Evolutionary conservation across 768 basidiomycete species (phyloP).

Genomic region (Postia placenta): DNA sequence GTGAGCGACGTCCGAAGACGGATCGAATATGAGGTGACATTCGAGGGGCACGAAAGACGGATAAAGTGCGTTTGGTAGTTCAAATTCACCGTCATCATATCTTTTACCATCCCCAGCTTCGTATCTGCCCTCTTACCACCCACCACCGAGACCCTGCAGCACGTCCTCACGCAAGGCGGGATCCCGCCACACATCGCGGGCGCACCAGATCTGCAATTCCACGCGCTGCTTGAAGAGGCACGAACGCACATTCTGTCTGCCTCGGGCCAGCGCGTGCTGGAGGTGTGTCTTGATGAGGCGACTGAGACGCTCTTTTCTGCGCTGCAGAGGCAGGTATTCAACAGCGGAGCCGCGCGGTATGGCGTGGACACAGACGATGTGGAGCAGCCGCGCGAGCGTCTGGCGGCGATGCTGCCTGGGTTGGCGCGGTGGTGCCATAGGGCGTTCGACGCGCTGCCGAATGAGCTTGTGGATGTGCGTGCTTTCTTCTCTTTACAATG

Average conservation of each 20-base stretch:
- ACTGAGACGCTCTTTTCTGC: constrained; percentile 57
- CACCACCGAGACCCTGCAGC: constrained; percentile 62
- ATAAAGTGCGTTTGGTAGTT: constrained; percentile 38
- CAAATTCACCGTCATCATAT: constrained; percentile 1
- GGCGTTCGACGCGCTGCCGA: constrained; percentile 63
- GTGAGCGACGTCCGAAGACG: constrained; percentile 68
- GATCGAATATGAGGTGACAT: constrained; percentile 68
- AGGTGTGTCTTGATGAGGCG: constrained; percentile 66
- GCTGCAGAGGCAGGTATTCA: constrained; percentile 61
- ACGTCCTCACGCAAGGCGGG: constrained; percentile 66
- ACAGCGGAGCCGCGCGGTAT: constrained; percentile 8
- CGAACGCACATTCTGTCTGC: constrained; percentile 52
- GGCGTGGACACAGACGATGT: constrained; percentile 24
- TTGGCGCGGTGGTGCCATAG: constrained; percentile 73
- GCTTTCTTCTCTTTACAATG: background rate
- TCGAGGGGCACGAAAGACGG: constrained; percentile 50
- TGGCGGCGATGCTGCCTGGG: constrained; percentile 78
- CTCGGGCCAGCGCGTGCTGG: constrained; percentile 67
- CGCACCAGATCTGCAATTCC: constrained; percentile 46
- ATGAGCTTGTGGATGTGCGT: constrained; percentile 81
- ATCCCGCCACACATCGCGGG: constrained; percentile 26
- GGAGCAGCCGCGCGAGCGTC: constrained; percentile 50
- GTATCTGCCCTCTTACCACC: constrained; percentile 69
- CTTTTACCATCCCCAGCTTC: constrained; percentile 42
- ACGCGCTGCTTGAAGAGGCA: constrained; percentile 64